Evolutionary conservation across 495 filamentous ascomycete genomes (phyloP).

Genomic region (Glutinoglossum americanum): DNA sequence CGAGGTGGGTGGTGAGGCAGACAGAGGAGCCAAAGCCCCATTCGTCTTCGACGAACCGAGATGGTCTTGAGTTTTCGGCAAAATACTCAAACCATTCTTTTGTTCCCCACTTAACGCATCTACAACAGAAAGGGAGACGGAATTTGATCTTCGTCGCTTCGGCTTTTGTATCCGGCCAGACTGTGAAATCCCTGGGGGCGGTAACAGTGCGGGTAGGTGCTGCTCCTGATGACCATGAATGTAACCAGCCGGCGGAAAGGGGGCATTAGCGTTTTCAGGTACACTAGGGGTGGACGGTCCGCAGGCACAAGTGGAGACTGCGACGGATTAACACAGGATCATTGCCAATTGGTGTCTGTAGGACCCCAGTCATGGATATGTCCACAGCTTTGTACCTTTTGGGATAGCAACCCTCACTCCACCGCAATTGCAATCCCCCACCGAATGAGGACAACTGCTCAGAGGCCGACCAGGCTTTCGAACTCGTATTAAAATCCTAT

Average conservation of each 20-base stretch:
- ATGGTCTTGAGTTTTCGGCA: not conserved
- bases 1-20: not conserved
- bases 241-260: not conserved
- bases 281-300: not conserved
- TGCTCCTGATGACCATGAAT: not conserved
- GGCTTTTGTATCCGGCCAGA: not conserved
- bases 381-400: not conserved
- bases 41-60: not conserved
- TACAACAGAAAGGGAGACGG: not conserved
- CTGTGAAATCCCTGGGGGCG: not conserved
- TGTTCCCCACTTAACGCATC: not conserved
- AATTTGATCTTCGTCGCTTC: not conserved
- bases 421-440: slow-evolving; percentile 35
- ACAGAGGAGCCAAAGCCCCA: not conserved
- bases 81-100: not conserved
- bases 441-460: slow-evolving; percentile 53
- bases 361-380: not conserved
- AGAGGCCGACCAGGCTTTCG: slow-evolving; percentile 63
- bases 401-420: slow-evolving; percentile 13
- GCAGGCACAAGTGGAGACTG: slow-evolving; percentile 1
- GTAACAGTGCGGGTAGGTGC: not conserved
- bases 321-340: not conserved
- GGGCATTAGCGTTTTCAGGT: not conserved
- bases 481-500: slow-evolving; percentile 55
- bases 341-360: not conserved